These are phyloP conservation scores for Mrakiaceae sp. DNA, from an alignment of 1,284 basidiomycete species.

Conservation along the genomic window DNA sequence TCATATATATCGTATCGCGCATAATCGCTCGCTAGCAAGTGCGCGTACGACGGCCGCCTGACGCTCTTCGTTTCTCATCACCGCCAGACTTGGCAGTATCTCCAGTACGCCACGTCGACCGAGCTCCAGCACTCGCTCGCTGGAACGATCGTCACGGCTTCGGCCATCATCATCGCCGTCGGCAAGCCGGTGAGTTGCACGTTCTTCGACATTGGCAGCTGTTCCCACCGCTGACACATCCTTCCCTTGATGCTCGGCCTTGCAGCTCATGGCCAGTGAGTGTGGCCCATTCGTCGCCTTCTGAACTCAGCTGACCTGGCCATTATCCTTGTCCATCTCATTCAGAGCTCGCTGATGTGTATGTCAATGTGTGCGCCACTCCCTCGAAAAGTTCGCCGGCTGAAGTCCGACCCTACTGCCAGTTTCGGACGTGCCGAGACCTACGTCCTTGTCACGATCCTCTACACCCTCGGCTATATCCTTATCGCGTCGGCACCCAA, in stretches of 20 bases:
- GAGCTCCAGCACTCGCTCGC: constrained; percentile 38
- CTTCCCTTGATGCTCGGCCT: no score
- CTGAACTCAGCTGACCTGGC: background rate
- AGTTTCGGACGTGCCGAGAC: constrained; percentile 41
- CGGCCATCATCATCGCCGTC: constrained; percentile 44
- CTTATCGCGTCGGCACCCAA: constrained; percentile 53
- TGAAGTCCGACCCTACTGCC: background rate
- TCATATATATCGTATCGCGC: background rate
- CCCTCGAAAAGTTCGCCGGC: no score
- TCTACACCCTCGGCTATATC: constrained; percentile 42
- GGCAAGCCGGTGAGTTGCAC: constrained; percentile 73
- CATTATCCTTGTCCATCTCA: background rate
- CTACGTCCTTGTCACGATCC: constrained; percentile 45
- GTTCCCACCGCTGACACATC: background rate
- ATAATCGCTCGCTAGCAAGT: background rate
- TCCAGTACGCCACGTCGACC: constrained; percentile 50
- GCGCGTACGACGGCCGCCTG: background rate
- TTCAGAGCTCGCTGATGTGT: background rate
- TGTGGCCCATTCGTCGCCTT: no score
- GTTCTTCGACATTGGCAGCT: constrained; percentile 48
- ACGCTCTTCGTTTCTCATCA: constrained; percentile 3
- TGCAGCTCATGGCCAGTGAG: no score
- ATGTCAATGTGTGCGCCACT: no score
- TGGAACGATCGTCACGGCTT: constrained; percentile 47
- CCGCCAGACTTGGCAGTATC: constrained; percentile 53